Conservation (phyloP, 768 basidiomycete species). For the Russula sp. region DNA sequence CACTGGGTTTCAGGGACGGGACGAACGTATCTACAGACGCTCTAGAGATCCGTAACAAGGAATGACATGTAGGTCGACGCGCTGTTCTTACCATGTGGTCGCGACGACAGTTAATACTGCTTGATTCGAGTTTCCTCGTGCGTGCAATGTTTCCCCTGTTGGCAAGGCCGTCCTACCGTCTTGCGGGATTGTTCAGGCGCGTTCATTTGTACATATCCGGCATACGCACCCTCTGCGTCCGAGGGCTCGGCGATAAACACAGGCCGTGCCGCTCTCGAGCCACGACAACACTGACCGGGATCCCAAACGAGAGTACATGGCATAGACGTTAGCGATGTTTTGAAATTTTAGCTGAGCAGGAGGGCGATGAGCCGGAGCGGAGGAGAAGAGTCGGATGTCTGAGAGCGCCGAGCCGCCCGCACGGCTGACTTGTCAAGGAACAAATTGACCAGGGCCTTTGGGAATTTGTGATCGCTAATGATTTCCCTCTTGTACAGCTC, state of each 20-base stretch:
- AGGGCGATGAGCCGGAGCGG: not conserved
- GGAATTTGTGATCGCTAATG: constrained; percentile 18
- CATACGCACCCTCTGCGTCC: constrained; percentile 5
- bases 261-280: not conserved
- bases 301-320: not conserved
- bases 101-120: not conserved
- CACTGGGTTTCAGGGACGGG: too few species aligned
- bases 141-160: constrained; percentile 7
- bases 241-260: constrained; percentile 11
- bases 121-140: not conserved
- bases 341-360: not conserved
- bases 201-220: constrained; percentile 20
- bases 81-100: not conserved
- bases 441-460: constrained; percentile 2
- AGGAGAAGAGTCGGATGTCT: not conserved
- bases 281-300: not conserved
- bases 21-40: not conserved
- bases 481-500: constrained; percentile 16
- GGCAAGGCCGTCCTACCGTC: constrained; percentile 1
- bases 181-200: constrained; percentile 3
- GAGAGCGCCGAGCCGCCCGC: not conserved
- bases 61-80: not conserved
- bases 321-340: constrained; percentile 1
- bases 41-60: not conserved
- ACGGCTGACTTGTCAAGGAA: not conserved